Evolutionary conservation across 768 basidiomycete genomes (phyloP).

Genomic region (Porphyrellus cyaneotinctus): DNA sequence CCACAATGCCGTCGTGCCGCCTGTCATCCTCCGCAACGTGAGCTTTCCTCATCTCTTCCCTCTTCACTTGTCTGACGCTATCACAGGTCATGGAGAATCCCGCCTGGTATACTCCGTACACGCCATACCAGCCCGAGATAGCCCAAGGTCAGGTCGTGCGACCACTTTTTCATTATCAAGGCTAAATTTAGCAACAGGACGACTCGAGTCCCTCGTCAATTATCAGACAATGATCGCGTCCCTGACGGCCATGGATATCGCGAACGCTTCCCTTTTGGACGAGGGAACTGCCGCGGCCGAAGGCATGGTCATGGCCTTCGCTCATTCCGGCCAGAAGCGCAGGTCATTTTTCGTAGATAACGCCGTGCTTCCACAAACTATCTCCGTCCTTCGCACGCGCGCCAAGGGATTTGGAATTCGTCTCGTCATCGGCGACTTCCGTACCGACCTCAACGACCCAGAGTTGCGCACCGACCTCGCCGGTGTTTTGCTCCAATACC

Average conservation of each 20-base stretch:
- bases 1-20: constrained; percentile 91
- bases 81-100: constrained; percentile 86
- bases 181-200: constrained; percentile 49
- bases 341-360: constrained; percentile 81
- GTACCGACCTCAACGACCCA: constrained; percentile 48
- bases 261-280: constrained; percentile 93
- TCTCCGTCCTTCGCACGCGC: constrained; percentile 84
- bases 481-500: constrained; percentile 91
- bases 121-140: constrained; percentile 95
- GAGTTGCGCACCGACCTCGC: constrained; percentile 61
- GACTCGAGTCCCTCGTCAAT: constrained; percentile 93
- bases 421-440: constrained; percentile 63
- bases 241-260: constrained; percentile 90
- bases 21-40: constrained; percentile 90
- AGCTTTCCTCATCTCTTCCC: constrained; percentile 18
- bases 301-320: constrained; percentile 93
- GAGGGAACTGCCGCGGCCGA: constrained; percentile 95
- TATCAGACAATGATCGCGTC: constrained; percentile 97
- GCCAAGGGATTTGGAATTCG: constrained; percentile 93
- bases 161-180: not conserved
- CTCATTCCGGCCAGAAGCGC: constrained; percentile 63
- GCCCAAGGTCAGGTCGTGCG: constrained; percentile 70
- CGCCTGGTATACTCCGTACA: constrained; percentile 97
- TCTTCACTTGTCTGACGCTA: constrained; percentile 1
- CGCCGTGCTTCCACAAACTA: constrained; percentile 82